These are phyloP conservation scores for Leishmania turanica DNA, from an alignment of 208 protist species.

Conservation along the genomic window DNA sequence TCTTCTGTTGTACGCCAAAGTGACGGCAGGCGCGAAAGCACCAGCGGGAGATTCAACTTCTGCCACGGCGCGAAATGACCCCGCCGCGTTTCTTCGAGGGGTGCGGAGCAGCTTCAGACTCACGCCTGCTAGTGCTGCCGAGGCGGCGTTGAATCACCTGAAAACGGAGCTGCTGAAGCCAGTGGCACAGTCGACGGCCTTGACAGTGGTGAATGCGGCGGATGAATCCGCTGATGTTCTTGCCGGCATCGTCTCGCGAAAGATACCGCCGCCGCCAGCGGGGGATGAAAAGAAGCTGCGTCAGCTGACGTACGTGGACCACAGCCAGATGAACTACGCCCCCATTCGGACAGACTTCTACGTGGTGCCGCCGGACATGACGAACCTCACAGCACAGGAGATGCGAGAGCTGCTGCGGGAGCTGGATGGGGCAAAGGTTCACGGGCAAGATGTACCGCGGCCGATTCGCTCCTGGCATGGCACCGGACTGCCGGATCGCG, in stretches of 20 bases:
- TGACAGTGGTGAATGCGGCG: slow-evolving; percentile 72
- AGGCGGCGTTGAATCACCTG: slow-evolving; percentile 41
- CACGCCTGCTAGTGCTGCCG: slow-evolving; percentile 11
- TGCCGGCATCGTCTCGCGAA: slow-evolving; percentile 40
- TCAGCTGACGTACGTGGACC: slow-evolving; percentile 75
- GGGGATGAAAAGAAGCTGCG: slow-evolving; percentile 72
- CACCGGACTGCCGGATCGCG: slow-evolving; percentile 75
- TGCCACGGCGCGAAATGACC: background rate
- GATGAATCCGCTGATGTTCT: slow-evolving; percentile 75
- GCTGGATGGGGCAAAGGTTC: slow-evolving; percentile 84
- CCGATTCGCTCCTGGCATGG: slow-evolving; percentile 85
- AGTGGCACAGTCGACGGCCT: slow-evolving; percentile 52
- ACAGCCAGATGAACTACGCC: slow-evolving; percentile 57
- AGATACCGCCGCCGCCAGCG: slow-evolving; percentile 53
- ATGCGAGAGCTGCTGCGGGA: slow-evolving; percentile 65
- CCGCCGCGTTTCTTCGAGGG: slow-evolving; percentile 12
- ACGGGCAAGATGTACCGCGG: slow-evolving; percentile 39
- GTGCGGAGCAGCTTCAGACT: background rate
- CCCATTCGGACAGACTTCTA: slow-evolving; percentile 87
- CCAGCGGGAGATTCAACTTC: background rate
- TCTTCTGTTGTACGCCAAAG: slow-evolving; percentile 57
- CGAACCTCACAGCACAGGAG: slow-evolving; percentile 55
- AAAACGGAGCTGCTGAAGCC: slow-evolving; percentile 58
- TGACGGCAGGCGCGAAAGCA: slow-evolving; percentile 28
- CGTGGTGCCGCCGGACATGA: slow-evolving; percentile 72